Evolutionary conservation across 2,329 filamentous ascomycete genomes (phyloP), one percentile per base, ranked within the genome.

Genomic region (Cytospora leucostoma): DNA sequence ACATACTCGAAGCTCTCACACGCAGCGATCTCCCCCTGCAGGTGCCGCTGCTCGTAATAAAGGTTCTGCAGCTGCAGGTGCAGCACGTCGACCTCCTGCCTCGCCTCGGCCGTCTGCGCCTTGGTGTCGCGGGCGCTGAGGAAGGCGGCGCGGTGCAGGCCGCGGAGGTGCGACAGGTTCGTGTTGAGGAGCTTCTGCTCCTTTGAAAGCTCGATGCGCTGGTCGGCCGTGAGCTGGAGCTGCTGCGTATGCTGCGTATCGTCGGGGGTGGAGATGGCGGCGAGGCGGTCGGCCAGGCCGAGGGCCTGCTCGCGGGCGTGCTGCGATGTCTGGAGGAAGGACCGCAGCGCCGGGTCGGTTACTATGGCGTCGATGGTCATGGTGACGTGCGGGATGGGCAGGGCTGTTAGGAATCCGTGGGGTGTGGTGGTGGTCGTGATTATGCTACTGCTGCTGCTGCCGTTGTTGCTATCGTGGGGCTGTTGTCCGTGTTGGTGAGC

Each of bases 21-120:
- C 10, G 91, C 92, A 0, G 86, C 81, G 66, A 99, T 98, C 77
- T 99, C 95, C 56, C 91, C 91, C 67, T 91, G 87, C 61, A 99
- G 79, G 75, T 97, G 93, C 61, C 92, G 84, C 78, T 98, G 93
- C 76, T 99, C 94, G 73, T 99, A 99, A 75, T 95, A 96, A 8
- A 99, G 80, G 72, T 99, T 99, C 77, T 98, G 94, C 61, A 99
- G 82, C 72, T 96, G 91, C 44, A 99, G 82, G 74, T 98, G 93
- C 66, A 99, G 82, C 56, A 89, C 87, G 74, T 99, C 95, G 67
- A 98, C 92, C 76, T 97, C 92, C 71, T 94, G 91, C 56, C 93
- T 87, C 56, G 90, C 91, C 75, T 97, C 92, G 35, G 92, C 90
- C 0, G 95, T 98, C 69, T 87, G 82, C 59, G 90, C 82, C 75